Conservation (phyloP, 2,329 filamentous ascomycete genomes). For the Verticillium albo-atrum region DNA sequence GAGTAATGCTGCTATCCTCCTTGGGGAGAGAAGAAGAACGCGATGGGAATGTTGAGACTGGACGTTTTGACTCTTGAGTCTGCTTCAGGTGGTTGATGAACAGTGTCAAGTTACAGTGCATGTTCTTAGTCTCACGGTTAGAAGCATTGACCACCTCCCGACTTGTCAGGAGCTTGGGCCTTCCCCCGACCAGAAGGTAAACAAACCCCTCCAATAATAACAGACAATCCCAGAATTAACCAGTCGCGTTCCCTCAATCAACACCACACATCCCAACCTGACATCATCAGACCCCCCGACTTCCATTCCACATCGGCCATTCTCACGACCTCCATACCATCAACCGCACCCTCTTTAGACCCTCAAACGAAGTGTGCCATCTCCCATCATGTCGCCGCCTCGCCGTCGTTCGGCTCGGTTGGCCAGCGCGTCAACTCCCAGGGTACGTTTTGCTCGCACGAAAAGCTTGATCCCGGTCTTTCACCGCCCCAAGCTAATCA, state of each 20-base stretch:
- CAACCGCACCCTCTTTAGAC: neutral
- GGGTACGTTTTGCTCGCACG: constrained; percentile 23
- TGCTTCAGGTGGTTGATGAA: neutral
- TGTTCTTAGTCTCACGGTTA: neutral
- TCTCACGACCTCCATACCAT: neutral
- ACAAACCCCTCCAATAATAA: constrained; percentile 4
- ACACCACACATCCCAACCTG: constrained; percentile 4
- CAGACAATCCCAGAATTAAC: constrained; percentile 1
- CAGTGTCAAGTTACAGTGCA: neutral
- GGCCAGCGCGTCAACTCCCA: constrained; percentile 25
- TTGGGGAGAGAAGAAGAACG: too few species aligned
- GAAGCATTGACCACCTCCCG: neutral
- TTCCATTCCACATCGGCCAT: constrained; percentile 1
- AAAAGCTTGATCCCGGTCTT: neutral
- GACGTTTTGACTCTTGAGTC: too few species aligned
- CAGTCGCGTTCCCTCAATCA: neutral
- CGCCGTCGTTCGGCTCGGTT: constrained; percentile 41
- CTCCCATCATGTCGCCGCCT: constrained; percentile 34
- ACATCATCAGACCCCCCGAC: constrained; percentile 10
- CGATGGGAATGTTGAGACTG: too few species aligned
- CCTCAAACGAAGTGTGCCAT: constrained; percentile 18
- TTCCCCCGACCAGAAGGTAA: neutral
- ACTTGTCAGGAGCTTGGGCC: constrained; percentile 1
- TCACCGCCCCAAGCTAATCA: constrained; percentile 1
- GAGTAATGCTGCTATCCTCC: too few species aligned